These are phyloP conservation scores for Ceratobasidium sp. DNA, from an alignment of 1,284 basidiomycete species.

Conservation along the genomic window DNA sequence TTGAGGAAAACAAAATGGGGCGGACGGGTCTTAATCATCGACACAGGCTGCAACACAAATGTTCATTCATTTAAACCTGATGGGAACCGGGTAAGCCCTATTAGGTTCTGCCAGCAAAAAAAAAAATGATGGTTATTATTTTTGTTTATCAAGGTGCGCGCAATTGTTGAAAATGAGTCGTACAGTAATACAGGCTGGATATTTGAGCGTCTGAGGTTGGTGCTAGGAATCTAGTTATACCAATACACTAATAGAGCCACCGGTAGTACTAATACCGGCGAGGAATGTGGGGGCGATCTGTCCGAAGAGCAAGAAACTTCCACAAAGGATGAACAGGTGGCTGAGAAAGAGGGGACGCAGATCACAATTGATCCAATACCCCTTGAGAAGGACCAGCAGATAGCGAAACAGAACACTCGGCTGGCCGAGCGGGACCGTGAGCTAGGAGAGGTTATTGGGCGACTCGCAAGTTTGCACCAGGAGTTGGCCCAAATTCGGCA, in stretches of 20 bases:
- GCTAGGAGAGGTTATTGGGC: background rate
- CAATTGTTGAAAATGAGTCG: no score
- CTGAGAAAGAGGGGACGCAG: no score
- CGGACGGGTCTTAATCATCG: no score
- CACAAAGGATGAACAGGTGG: no score
- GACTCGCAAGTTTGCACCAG: background rate
- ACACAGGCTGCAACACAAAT: no score
- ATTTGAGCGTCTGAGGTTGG: background rate
- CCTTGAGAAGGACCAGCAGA: background rate
- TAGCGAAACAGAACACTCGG: no score
- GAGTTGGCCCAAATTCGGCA: background rate
- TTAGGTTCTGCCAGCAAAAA: no score
- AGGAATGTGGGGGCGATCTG: background rate
- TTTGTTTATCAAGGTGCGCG: background rate
- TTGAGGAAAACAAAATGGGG: no score
- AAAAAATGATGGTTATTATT: no score
- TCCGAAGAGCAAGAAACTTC: no score
- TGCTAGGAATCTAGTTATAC: background rate
- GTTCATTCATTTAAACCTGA: no score
- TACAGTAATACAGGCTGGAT: background rate
- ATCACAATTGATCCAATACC: background rate
- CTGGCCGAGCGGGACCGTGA: background rate
- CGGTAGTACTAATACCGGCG: background rate
- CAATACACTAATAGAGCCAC: background rate
- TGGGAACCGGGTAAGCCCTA: no score